A percentile compares a stretch with the other conserved stretches of the same genome.
These are phyloP conservation scores for Desmodesmus armatus DNA, from an alignment of 139 green algal genomes.

Conservation along the genomic window DNA sequence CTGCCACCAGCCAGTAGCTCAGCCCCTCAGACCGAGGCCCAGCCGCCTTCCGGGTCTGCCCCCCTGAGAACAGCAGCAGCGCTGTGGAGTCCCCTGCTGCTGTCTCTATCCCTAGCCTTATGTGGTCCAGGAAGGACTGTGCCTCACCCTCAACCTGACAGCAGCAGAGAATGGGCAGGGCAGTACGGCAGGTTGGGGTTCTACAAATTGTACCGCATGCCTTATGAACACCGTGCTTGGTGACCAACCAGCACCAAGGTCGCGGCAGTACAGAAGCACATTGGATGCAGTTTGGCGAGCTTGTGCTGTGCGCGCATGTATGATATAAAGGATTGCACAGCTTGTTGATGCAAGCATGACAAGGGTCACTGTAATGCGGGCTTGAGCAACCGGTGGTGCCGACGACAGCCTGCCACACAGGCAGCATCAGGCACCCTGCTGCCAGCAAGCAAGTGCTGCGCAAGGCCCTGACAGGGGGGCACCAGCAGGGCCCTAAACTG, in stretches of 20 bases:
- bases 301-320: neutral
- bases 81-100: constrained; percentile 73
- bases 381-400: too few relatives aligned
- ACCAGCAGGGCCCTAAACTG: too few relatives aligned
- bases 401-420: too few relatives aligned
- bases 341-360: too few relatives aligned
- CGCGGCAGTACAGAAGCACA: neutral
- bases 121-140: constrained; percentile 88
- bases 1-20: constrained; percentile 78
- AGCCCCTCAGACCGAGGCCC: constrained; percentile 81
- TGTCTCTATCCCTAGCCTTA: constrained; percentile 78
- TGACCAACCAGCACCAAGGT: neutral
- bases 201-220: too few relatives aligned
- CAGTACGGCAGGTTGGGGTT: neutral
- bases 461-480: too few relatives aligned
- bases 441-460: too few relatives aligned
- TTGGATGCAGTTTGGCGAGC: neutral
- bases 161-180: too few relatives aligned
- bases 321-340: too few relatives aligned
- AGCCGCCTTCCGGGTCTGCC: constrained; percentile 72
- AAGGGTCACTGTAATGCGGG: too few relatives aligned
- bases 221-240: too few relatives aligned
- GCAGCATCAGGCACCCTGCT: too few relatives aligned
- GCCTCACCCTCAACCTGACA: constrained; percentile 75
- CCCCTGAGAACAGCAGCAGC: constrained; percentile 85